Base-by-base conservation (phyloP, 805 yeast genomes). In the Cyberlindnera euphorbiae region DNA sequence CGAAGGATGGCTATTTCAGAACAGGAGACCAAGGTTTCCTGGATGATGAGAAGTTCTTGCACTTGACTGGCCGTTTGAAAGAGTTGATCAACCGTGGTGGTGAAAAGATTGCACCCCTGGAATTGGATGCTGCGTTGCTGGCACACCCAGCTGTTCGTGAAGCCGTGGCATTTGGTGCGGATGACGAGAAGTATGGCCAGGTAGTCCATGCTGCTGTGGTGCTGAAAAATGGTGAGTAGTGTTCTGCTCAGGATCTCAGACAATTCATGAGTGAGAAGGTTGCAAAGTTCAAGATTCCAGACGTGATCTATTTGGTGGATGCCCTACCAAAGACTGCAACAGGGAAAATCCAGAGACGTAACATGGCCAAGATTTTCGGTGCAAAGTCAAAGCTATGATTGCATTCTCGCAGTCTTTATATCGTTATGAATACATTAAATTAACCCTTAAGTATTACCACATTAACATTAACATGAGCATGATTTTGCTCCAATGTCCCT, bases 61-160 rank as follows among this genome's bases (percentile, higher is more conserved):
- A 68, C 10, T 63, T 81, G 44, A 79, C 85, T 18, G 88, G 89
- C 23, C 67, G 89, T 43, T 68, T 82, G 47, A 81, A 82, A 58
- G 89, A 81, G 57, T 63, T 82, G 47, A 82, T 81, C 51, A 81
- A 79, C 55, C 72, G 87, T 34, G 89, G 85, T 17, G 89, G 89
- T 38, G 89, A 81, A 59, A 81, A 82, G 58, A 80, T 81, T 42
- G 73, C 83, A 4, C 89, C 89, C 5, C 70, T 78, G 44, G 89
- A 81, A 55, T 60, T 81, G 18, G 89, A 81, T 49, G 70, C 77
- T 30, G 68, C 71, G 8, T 57, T 81, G 64, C 62, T 77, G n/a
- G 63, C 73, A 30, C 73, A 77, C 50, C 80, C 79, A 1, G 70
- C 67, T n/a, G 76, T 82, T 11, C 65, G 69, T 16, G 88, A 81